These are phyloP conservation scores for Hagleromyces aurorensis DNA, from an alignment of 805 yeast genomes.

Conservation along the genomic window DNA sequence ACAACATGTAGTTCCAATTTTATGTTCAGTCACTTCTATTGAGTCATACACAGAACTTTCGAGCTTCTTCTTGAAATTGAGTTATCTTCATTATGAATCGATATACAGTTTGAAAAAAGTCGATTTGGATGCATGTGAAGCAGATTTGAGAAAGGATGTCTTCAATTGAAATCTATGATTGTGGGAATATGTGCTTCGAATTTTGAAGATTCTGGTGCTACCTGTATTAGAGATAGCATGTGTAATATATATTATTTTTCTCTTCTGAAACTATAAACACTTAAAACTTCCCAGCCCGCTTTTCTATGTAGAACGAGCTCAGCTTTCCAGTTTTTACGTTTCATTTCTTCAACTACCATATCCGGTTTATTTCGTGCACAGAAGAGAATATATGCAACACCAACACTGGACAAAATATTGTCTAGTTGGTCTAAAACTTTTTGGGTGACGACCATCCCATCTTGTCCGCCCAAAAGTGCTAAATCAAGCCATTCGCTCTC, in stretches of 20 bases:
- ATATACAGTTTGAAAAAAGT: constrained; percentile 43
- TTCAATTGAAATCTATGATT: constrained; percentile 18
- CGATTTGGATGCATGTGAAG: constrained; percentile 41
- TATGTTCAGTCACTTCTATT: constrained; percentile 22
- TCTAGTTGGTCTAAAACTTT: constrained; percentile 48
- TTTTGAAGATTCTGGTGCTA: constrained; percentile 1
- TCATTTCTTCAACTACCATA: constrained; percentile 43
- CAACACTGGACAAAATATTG: constrained; percentile 44
- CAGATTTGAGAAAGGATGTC: constrained; percentile 55
- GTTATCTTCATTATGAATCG: constrained; percentile 33
- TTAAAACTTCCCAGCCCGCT: constrained; percentile 94
- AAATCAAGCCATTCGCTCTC: constrained; percentile 74
- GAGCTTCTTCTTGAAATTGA: constrained; percentile 22
- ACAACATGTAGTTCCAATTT: constrained; percentile 22
- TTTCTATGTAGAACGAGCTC: constrained; percentile 54
- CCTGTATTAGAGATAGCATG: no score
- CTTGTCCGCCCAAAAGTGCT: constrained; percentile 82
- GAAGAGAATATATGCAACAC: constrained; percentile 81
- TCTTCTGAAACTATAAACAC: constrained; percentile 53
- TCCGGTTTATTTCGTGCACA: constrained; percentile 87
- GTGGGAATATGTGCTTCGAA: constrained; percentile 1
- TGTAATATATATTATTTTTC: constrained; percentile 1
- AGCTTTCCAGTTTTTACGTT: constrained; percentile 44
- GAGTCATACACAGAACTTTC: constrained; percentile 20
- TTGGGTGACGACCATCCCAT: constrained; percentile 85